These are phyloP conservation scores for Diaporthe citriasiana DNA, from an alignment of 2,329 filamentous ascomycete species.

Conservation along the genomic window DNA sequence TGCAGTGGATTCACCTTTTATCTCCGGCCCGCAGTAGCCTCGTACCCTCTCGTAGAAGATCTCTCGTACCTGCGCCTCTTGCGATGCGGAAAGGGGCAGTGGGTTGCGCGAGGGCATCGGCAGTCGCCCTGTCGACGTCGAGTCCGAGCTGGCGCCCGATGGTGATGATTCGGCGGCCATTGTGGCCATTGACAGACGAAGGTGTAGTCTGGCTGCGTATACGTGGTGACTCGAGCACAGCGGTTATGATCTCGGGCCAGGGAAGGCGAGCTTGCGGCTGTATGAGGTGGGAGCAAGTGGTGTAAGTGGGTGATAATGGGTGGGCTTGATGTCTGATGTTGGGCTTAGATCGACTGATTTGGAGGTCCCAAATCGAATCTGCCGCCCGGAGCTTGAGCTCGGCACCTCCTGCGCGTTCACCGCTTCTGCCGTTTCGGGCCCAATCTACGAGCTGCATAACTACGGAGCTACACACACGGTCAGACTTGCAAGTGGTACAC, in stretches of 20 bases:
- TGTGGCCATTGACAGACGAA: constrained; percentile 51
- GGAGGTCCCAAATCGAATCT: constrained; percentile 37
- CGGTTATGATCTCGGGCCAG: not conserved
- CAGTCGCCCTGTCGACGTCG: constrained; percentile 47
- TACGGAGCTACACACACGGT: not conserved
- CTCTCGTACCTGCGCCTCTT: constrained; percentile 86
- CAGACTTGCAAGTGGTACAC: not conserved
- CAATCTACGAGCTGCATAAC: not conserved
- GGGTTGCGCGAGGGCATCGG: constrained; percentile 79
- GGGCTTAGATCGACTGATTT: constrained; percentile 33
- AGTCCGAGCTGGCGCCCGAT: constrained; percentile 49
- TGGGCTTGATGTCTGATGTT: constrained; percentile 20
- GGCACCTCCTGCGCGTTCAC: constrained; percentile 34
- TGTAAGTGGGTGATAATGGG: constrained; percentile 3
- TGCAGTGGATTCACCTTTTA: constrained; percentile 72
- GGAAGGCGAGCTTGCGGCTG: not conserved
- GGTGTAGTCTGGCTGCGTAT: not conserved
- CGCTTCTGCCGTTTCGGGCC: constrained; percentile 30
- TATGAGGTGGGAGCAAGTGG: not conserved
- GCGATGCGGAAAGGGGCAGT: constrained; percentile 83
- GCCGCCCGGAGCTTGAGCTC: constrained; percentile 36
- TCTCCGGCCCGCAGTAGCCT: constrained; percentile 80
- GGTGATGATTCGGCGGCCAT: constrained; percentile 55
- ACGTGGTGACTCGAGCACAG: not conserved
- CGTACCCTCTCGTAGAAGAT: constrained; percentile 86